A percentile compares a stretch with the other conserved stretches of the same genome.
phyloP scores from a whole-genome alignment of 2,329 filamentous ascomycete species.

The Fusarium fracticaudum region DNA sequence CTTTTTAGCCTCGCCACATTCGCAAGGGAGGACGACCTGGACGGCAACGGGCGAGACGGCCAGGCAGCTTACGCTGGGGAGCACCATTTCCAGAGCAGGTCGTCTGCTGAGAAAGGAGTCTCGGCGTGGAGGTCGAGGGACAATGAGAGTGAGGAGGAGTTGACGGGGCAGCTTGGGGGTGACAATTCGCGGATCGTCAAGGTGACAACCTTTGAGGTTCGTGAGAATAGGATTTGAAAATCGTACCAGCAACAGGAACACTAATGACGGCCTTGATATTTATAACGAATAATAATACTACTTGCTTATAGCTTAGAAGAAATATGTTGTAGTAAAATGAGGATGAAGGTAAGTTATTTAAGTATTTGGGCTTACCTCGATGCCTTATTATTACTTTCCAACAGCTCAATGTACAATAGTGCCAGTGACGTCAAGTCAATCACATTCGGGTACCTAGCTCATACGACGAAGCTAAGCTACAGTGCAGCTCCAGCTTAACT shows the following conservation, averaged over 20 bases:
- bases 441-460: not conserved
- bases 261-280: conserved; percentile 22
- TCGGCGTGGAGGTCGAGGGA: conserved; percentile 28
- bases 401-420: not conserved
- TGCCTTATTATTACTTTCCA: not conserved
- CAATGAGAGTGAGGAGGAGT: conserved; percentile 36
- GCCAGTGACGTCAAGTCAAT: conserved; percentile 26
- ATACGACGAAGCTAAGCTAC: not conserved
- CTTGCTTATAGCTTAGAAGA: not conserved
- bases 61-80: conserved; percentile 31
- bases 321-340: not conserved
- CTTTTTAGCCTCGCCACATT: conserved; percentile 45
- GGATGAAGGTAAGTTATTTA: not conserved
- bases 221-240: conserved; percentile 33
- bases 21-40: conserved; percentile 36
- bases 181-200: conserved; percentile 23
- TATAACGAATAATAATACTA: conserved; percentile 7
- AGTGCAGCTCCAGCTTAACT: not conserved
- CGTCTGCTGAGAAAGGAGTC: conserved; percentile 19
- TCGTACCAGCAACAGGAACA: not conserved
- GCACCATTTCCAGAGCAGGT: conserved; percentile 20
- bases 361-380: not conserved
- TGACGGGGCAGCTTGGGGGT: conserved; percentile 18
- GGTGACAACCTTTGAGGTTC: conserved; percentile 30
- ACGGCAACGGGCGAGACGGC: conserved; percentile 31